phyloP scores from a whole-genome alignment of 164 flowering plant genomes.

The Vitis vinifera region ASM3070453v1 NC_081816.1:9429501-9430000 shows the following conservation, averaged over 20 bases:
- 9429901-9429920: constrained; percentile 67
- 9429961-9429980: constrained; percentile 76
- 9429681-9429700: constrained; percentile 65
- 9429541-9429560: constrained; percentile 74
- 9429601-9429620: constrained; percentile 54
- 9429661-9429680: constrained; percentile 67
- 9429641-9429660: constrained; percentile 66
- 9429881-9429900: constrained; percentile 75
- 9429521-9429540: constrained; percentile 76
- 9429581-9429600: constrained; percentile 64
- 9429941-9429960: constrained; percentile 82
- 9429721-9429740: constrained; percentile 40
- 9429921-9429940: constrained; percentile 53
- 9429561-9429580: constrained; percentile 33
- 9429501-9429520: constrained; percentile 67
- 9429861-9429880: constrained; percentile 78
- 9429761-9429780: constrained; percentile 87
- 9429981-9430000: constrained; percentile 52
- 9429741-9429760: constrained; percentile 70
- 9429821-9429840: constrained; percentile 57
- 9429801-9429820: constrained; percentile 53
- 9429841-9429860: constrained; percentile 79
- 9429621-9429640: constrained; percentile 54
- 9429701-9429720: constrained; percentile 49
- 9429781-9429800: constrained; percentile 59